These are phyloP conservation scores for Ogataea paraovalis DNA, from an alignment of 805 yeast species.

Conservation along the genomic window DNA sequence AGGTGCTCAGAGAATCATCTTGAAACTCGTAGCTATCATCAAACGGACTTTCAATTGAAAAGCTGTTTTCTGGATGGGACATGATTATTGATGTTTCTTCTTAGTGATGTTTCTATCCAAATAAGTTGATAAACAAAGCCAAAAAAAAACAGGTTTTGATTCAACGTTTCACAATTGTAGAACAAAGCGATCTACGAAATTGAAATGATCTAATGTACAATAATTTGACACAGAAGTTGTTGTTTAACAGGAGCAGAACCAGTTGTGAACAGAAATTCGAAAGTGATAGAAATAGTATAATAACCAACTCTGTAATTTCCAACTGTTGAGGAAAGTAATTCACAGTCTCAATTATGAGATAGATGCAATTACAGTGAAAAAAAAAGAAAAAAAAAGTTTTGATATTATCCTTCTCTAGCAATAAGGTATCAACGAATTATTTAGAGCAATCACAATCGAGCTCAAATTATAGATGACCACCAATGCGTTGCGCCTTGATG, in stretches of 20 bases:
- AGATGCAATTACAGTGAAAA: background rate
- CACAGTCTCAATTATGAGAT: background rate
- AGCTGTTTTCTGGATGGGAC: slow-evolving; percentile 2
- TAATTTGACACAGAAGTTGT: too few relatives aligned
- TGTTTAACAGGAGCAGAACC: too few relatives aligned
- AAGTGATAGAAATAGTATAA: too few relatives aligned
- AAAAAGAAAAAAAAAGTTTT: background rate
- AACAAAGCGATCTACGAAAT: background rate
- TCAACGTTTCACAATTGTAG: background rate
- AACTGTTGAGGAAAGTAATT: background rate
- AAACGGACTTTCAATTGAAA: slow-evolving; percentile 9
- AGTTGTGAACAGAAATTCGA: too few relatives aligned
- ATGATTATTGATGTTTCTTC: background rate
- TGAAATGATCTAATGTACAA: background rate
- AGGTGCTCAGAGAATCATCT: background rate
- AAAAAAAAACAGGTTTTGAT: too few relatives aligned
- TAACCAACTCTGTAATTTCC: background rate
- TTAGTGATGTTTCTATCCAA: too few relatives aligned
- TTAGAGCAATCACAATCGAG: background rate
- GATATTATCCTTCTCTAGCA: background rate
- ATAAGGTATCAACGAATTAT: background rate
- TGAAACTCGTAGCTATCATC: slow-evolving; percentile 9
- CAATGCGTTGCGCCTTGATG: too few relatives aligned
- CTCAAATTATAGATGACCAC: too few relatives aligned
- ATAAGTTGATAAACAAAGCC: too few relatives aligned